phyloP scores from a whole-genome alignment of 805 yeast genomes.

The Sugiyamaella boreocaroliniensis region DNA sequence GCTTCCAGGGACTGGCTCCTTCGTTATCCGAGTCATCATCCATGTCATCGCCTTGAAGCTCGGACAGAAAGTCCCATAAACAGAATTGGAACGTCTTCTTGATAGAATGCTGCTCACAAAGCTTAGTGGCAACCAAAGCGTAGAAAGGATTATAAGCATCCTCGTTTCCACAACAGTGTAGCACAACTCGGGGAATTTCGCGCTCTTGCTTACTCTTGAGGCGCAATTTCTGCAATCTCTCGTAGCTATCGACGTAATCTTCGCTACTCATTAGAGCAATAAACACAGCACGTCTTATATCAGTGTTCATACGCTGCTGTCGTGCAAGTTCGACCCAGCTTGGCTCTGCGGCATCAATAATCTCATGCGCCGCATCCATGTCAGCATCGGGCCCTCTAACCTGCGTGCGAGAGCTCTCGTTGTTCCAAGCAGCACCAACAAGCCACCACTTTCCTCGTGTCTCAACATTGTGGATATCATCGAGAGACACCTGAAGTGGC shows the following conservation, averaged over 20 bases:
- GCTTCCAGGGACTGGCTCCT: slow-evolving; percentile 3
- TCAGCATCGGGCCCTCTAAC: slow-evolving; percentile 32
- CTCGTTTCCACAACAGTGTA: slow-evolving; percentile 84
- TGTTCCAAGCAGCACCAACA: slow-evolving; percentile 97
- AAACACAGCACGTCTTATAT: slow-evolving; percentile 87
- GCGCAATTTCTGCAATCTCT: slow-evolving; percentile 70
- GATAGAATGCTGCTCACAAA: slow-evolving; percentile 64
- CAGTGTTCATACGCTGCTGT: slow-evolving; percentile 90
- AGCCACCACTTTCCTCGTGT: slow-evolving; percentile 98
- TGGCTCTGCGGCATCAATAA: slow-evolving; percentile 64
- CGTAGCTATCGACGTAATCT: slow-evolving; percentile 82
- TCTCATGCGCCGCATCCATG: slow-evolving; percentile 46
- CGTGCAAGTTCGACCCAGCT: slow-evolving; percentile 86
- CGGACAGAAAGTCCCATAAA: slow-evolving; percentile 80
- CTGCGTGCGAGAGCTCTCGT: slow-evolving; percentile 32
- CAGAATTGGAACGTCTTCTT: slow-evolving; percentile 82
- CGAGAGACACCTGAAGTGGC: slow-evolving; percentile 75
- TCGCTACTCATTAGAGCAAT: slow-evolving; percentile 92
- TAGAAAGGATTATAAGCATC: slow-evolving; percentile 85
- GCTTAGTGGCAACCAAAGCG: slow-evolving; percentile 66
- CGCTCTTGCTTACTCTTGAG: slow-evolving; percentile 73
- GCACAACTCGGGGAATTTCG: slow-evolving; percentile 77
- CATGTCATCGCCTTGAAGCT: slow-evolving; percentile 48
- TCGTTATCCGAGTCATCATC: slow-evolving; percentile 28
- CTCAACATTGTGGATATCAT: slow-evolving; percentile 71